A percentile compares a stretch with the other conserved stretches of the same genome.
Evolutionary conservation across 2,329 filamentous ascomycete genomes (phyloP).

Genomic region (Aphanocladium album): DNA sequence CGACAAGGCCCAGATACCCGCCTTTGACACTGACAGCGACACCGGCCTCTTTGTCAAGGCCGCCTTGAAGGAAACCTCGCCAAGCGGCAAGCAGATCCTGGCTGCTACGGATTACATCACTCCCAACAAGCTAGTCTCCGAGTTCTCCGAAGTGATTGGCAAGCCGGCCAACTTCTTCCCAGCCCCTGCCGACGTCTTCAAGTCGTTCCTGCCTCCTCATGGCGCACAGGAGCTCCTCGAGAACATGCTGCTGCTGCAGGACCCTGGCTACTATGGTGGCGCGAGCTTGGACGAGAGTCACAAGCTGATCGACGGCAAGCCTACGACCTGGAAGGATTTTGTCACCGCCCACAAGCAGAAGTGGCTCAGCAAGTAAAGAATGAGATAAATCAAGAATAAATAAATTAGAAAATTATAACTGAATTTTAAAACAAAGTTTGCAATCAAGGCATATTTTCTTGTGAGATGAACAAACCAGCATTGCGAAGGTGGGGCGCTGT

Average conservation of each 20-base stretch:
- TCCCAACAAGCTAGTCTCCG: conserved; percentile 26
- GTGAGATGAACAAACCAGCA: too few species aligned
- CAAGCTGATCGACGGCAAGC: conserved; percentile 30
- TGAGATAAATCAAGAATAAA: too few species aligned
- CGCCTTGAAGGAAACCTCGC: conserved; percentile 23
- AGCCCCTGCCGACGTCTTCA: conserved; percentile 30
- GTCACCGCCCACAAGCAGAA: conserved; percentile 18
- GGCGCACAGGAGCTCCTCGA: conserved; percentile 34
- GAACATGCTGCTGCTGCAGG: conserved; percentile 37
- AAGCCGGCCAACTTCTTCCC: conserved; percentile 26
- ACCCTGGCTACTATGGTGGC: conserved; percentile 37
- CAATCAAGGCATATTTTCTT: too few species aligned
- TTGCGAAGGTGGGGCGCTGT: not conserved
- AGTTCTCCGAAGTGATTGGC: conserved; percentile 31
- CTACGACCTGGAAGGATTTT: conserved; percentile 27
- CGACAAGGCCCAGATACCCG: conserved; percentile 30
- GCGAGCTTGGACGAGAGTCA: conserved; percentile 28
- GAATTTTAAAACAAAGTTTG: too few species aligned
- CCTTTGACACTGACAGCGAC: conserved; percentile 33
- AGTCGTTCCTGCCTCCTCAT: conserved; percentile 26
- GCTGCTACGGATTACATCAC: conserved; percentile 34
- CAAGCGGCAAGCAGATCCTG: conserved; percentile 29
- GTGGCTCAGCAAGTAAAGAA: conserved; percentile 18
- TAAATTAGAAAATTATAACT: too few species aligned
- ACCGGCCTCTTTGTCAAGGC: conserved; percentile 34